Base-by-base conservation (phyloP, 768 basidiomycete genomes). In the Podaxis rugospora region DNA sequence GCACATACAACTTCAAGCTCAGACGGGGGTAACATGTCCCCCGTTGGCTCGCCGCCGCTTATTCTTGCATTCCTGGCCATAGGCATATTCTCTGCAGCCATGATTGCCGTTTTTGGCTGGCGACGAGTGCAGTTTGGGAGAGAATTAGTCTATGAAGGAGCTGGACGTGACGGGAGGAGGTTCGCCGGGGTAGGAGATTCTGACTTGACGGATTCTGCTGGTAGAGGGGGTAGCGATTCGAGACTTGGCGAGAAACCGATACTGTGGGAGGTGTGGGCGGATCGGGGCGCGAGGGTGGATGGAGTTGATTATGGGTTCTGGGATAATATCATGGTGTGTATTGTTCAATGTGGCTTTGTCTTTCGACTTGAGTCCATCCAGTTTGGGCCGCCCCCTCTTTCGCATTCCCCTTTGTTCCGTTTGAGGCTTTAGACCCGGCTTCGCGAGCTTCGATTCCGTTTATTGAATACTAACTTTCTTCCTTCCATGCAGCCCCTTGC, bases 61-160 rank as follows among this genome's bases (percentile, higher is more conserved):
- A 81, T 88, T 50, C 75, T 87, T 39, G 83, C 81, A 1, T 83
- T 86, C 66, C 71, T 88, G 25, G 80, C 82, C n/a, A 78, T 85
- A 28, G 83, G 82, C 3, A 66, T 88, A 16, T 83, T 87, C 63
- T 69, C 73, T 18, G 69, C 76, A n/a, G 76, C 76, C 0, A 79
- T 86, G 74, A 61, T 82, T 10, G 70, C 75, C 7, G 75, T 83
- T 36, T 79, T 84, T 50, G 78, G 76, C 11, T 82, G 80, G 78
- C 70, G 76, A 62, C 71, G 76, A 52, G 52, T 77, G 55, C 69
- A 74, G 56, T 57, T 62, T 10, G 62, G 59, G 9, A 50, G 70
- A 46, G 49, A 35, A 4, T 42, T 37, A 18, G 28, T 14, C 6
- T n/a, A 27, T 16, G 25, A 40, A 10, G 28, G 21, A n/a, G 36